These are phyloP conservation scores for Triadica sebifera DNA, from an alignment of 345 rosid genomes.

Conservation along the genomic window DNA sequence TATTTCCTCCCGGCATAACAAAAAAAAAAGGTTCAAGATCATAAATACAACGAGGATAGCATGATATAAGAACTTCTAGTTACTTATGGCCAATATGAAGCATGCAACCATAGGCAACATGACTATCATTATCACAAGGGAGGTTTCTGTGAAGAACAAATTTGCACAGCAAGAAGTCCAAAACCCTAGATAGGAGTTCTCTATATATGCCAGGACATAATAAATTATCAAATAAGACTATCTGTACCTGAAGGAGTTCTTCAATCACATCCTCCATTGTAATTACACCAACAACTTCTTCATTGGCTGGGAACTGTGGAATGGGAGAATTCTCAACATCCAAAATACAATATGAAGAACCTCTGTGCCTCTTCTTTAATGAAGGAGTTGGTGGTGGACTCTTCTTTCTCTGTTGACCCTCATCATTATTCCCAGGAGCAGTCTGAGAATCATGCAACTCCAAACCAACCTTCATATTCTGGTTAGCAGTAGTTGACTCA, in stretches of 20 bases:
- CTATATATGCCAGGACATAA: not conserved
- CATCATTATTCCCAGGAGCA: slow-evolving; percentile 35
- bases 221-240: not conserved
- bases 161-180: not conserved
- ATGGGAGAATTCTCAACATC: slow-evolving; percentile 68
- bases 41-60: not conserved
- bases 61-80: not conserved
- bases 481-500: slow-evolving; percentile 10
- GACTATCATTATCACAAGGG: not conserved
- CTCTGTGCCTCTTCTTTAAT: slow-evolving; percentile 83
- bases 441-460: slow-evolving; percentile 37
- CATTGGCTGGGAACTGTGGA: slow-evolving; percentile 62
- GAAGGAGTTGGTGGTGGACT: slow-evolving; percentile 53
- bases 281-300: slow-evolving; percentile 86
- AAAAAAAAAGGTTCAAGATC: not conserved
- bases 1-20: slow-evolving; percentile 78
- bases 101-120: not conserved
- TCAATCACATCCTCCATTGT: slow-evolving; percentile 96
- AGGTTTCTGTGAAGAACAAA: not conserved
- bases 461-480: slow-evolving; percentile 30
- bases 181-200: not conserved
- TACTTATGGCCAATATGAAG: not conserved
- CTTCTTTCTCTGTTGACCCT: slow-evolving; percentile 45
- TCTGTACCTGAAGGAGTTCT: slow-evolving; percentile 91
- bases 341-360: slow-evolving; percentile 85